Conservation (phyloP, 2,329 filamentous ascomycete genomes). For the Neofusicoccum kwambonambiense region DNA sequence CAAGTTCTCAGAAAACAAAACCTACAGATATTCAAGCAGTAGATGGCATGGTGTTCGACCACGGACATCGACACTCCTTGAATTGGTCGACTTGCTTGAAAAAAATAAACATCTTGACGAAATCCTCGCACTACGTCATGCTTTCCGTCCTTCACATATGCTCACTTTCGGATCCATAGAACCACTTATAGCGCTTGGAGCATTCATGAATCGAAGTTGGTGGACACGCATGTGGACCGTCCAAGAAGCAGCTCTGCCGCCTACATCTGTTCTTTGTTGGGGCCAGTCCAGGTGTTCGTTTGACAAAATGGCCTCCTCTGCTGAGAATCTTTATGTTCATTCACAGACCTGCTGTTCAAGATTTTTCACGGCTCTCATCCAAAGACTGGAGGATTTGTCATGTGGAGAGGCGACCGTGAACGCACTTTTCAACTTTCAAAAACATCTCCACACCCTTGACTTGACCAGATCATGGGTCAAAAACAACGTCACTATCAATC, state of each 20-base stretch:
- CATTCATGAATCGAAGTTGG: background rate
- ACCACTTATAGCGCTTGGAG: background rate
- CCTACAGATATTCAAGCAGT: background rate
- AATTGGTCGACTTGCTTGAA: background rate
- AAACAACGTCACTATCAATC: background rate
- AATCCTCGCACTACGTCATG: background rate
- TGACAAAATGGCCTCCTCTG: background rate
- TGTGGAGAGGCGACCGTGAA: background rate
- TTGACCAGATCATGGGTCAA: background rate
- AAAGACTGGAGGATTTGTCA: background rate
- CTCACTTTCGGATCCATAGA: background rate
- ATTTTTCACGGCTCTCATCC: background rate
- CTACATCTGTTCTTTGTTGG: background rate
- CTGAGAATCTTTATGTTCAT: background rate
- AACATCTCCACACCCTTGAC: background rate
- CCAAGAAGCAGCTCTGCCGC: background rate
- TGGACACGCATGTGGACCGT: background rate
- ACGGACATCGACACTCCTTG: background rate
- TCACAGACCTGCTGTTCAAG: background rate
- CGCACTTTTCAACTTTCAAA: background rate
- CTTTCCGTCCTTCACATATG: accelerated
- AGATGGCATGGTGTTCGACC: background rate
- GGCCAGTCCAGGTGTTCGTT: background rate
- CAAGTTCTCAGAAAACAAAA: too few species aligned
- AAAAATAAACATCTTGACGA: background rate